These are phyloP conservation scores for Kwoniella sp. DNA, from an alignment of 768 basidiomycete genomes.

Conservation along the genomic window DNA sequence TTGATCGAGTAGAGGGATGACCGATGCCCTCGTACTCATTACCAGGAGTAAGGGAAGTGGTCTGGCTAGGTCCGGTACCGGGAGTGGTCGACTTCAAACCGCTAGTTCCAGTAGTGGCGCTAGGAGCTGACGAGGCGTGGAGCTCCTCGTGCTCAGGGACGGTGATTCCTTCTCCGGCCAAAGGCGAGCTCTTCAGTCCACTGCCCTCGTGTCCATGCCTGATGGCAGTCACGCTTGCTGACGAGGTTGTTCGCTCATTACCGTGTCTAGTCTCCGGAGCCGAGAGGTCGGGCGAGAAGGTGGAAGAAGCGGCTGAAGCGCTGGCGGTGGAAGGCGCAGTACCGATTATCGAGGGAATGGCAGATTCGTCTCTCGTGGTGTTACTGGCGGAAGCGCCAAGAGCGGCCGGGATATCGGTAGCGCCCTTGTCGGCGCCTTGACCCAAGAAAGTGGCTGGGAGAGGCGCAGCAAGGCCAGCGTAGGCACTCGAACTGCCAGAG, in stretches of 20 bases:
- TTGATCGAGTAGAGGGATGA: constrained; percentile 34
- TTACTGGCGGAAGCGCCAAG: constrained; percentile 20
- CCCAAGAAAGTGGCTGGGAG: constrained; percentile 38
- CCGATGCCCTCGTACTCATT: constrained; percentile 40
- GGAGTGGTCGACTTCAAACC: constrained; percentile 10
- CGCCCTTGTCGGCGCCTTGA: constrained; percentile 37
- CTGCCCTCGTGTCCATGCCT: constrained; percentile 41
- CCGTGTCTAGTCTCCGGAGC: constrained; percentile 29
- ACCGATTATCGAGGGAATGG: neutral
- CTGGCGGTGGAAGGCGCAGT: neutral
- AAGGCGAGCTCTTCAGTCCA: constrained; percentile 9
- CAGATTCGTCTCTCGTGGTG: neutral
- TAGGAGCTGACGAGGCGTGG: constrained; percentile 1
- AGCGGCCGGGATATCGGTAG: constrained; percentile 36
- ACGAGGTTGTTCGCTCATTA: constrained; percentile 36
- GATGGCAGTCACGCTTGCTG: constrained; percentile 48
- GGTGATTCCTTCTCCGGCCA: constrained; percentile 6
- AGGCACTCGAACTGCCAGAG: neutral
- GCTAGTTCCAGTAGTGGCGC: neutral
- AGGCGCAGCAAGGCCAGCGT: constrained; percentile 33
- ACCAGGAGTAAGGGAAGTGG: constrained; percentile 36
- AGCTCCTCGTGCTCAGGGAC: constrained; percentile 10
- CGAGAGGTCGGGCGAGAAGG: constrained; percentile 4
- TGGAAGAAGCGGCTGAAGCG: constrained; percentile 6
- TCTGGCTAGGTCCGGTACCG: constrained; percentile 4